These are phyloP conservation scores for Diaporthe velutina DNA, from an alignment of 2,329 filamentous ascomycete genomes.

Conservation along the genomic window DNA sequence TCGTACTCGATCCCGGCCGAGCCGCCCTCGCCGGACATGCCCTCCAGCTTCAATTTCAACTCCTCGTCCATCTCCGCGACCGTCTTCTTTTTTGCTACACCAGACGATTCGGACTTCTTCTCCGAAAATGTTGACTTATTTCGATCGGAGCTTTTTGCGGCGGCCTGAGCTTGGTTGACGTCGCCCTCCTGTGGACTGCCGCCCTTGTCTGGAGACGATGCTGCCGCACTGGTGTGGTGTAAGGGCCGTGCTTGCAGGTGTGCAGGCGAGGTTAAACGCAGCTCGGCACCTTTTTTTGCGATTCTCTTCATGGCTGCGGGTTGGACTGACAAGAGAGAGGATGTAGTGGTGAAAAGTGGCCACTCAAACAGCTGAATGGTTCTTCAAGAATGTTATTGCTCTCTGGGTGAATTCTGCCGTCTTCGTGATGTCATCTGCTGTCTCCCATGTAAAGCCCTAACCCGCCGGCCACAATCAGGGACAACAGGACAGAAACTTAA, in stretches of 20 bases:
- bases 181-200: background rate
- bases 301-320: background rate
- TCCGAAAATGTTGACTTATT: background rate
- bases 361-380: background rate
- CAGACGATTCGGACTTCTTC: background rate
- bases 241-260: background rate
- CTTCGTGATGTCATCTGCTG: background rate
- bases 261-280: background rate
- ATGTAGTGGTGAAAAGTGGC: background rate
- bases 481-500: background rate
- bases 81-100: constrained; percentile 60
- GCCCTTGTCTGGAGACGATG: background rate
- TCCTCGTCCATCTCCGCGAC: constrained; percentile 76
- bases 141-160: background rate
- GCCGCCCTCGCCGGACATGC: constrained; percentile 77
- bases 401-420: background rate
- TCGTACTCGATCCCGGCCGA: constrained; percentile 81
- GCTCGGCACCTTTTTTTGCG: background rate
- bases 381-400: background rate
- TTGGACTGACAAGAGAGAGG: no score
- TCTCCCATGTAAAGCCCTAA: background rate
- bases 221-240: background rate
- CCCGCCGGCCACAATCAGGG: background rate
- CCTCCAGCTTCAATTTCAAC: constrained; percentile 74
- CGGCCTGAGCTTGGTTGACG: background rate